A percentile compares a stretch with the other conserved stretches of the same genome.
Evolutionary conservation across 768 basidiomycete species (phyloP).

Genomic region (Boletus fagicola): DNA sequence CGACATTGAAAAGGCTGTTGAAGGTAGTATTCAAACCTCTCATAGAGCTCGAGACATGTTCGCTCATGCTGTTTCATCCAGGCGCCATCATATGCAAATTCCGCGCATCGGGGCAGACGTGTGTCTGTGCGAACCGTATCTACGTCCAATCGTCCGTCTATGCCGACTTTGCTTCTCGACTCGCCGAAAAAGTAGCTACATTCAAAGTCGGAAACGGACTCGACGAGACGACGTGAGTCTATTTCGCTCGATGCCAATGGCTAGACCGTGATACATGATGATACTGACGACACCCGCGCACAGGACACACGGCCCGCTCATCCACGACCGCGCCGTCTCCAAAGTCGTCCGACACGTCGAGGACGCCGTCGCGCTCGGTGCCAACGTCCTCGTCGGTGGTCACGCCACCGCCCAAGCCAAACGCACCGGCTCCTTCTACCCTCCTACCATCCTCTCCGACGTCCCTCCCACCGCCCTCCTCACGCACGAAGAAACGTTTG

Average conservation of each 20-base stretch:
- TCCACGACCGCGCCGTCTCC: slow-evolving; percentile 79
- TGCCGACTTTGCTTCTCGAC: slow-evolving; percentile 85
- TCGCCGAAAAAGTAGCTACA: slow-evolving; percentile 76
- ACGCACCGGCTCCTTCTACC: slow-evolving; percentile 60
- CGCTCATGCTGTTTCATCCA: slow-evolving; percentile 25
- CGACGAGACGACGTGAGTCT: slow-evolving; percentile 65
- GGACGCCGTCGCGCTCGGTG: slow-evolving; percentile 83
- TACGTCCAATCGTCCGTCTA: slow-evolving; percentile 91
- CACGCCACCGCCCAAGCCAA: slow-evolving; percentile 41
- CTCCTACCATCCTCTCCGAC: slow-evolving; percentile 86
- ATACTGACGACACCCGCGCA: neutral
- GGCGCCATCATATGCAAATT: slow-evolving; percentile 79
- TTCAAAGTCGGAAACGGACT: slow-evolving; percentile 91
- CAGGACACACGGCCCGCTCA: slow-evolving; percentile 93
- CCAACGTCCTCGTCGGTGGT: slow-evolving; percentile 88
- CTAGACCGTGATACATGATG: neutral
- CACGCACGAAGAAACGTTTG: slow-evolving; percentile 90
- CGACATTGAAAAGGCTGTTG: slow-evolving; percentile 87
- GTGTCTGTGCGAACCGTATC: slow-evolving; percentile 86
- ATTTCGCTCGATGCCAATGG: neutral
- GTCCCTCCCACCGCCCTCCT: slow-evolving; percentile 68
- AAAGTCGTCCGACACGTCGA: slow-evolving; percentile 87
- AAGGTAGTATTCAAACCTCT: slow-evolving; percentile 43
- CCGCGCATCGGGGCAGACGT: slow-evolving; percentile 79
- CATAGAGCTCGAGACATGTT: neutral